Conservation (phyloP, 441 rosid genomes). For the Theobroma grandiflorum region DNA sequence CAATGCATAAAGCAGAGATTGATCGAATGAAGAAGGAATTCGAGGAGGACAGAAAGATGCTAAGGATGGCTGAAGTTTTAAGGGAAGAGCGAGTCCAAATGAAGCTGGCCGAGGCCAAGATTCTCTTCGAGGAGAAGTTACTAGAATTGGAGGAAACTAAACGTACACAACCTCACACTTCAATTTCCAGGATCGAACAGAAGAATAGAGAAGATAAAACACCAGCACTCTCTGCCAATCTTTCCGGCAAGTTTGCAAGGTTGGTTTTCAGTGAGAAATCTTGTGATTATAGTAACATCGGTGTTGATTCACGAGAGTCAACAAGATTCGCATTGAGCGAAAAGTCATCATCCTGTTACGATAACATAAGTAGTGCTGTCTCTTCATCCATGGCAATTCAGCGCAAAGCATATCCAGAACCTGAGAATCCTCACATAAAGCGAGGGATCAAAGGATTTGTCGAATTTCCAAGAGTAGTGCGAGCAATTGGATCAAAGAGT, state of each 20-base stretch:
- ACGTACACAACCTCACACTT: conserved; percentile 19
- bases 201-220: conserved; percentile 28
- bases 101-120: conserved; percentile 83
- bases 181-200: conserved; percentile 19
- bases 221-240: conserved; percentile 24
- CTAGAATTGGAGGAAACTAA: conserved; percentile 45
- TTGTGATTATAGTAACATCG: conserved; percentile 9
- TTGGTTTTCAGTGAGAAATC: conserved; percentile 37
- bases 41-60: conserved; percentile 85
- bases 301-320: conserved; percentile 31
- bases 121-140: conserved; percentile 72
- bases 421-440: conserved; percentile 85
- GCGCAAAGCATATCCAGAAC: conserved; percentile 48
- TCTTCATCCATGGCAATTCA: conserved; percentile 35
- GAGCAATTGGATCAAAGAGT: conserved; percentile 70
- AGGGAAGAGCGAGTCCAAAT: conserved; percentile 92
- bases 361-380: conserved; percentile 17
- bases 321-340: conserved; percentile 24
- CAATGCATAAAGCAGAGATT: conserved; percentile 56
- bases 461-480: conserved; percentile 78
- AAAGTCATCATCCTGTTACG: conserved; percentile 29
- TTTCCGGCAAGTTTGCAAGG: conserved; percentile 45
- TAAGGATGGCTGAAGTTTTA: conserved; percentile 70
- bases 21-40: conserved; percentile 62
- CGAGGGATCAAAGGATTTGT: conserved; percentile 90